Base-by-base conservation (phyloP, 1,139 yeast species). In the Hyphopichia pseudoburtonii region DNA sequence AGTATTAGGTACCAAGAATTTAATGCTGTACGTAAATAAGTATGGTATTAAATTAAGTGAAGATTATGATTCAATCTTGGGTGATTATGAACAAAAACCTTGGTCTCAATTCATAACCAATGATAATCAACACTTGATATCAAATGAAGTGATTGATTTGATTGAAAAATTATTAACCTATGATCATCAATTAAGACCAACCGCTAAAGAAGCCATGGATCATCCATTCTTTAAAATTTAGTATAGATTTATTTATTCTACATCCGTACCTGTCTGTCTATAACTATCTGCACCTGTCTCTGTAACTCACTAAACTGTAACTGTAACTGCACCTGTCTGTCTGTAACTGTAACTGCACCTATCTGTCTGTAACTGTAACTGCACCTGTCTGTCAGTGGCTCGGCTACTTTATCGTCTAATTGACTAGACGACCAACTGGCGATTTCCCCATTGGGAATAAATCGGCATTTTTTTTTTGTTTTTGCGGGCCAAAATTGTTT, bases 131-230 rank as follows among this genome's bases (percentile, higher is more conserved):
- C 73, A 76, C 48, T 60, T 82, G 45, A 78, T 80, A 19, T 72
- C 71, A 42, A 80, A 79, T n/a, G 86, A 80, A 44, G 75, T 78
- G 26, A 57, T 83, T 37, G 87, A 82, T 52, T 72, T 84, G 45
- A 72, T 84, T 44, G 89, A 83, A 52, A 73, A 76, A 44, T 64
- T 83, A 42, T 68, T 84, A 53, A 74, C 80, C 37, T 84, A 81
- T 51, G 90, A 84, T 52, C 92, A 84, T 54, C 83, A 80, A 54
- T 78, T 78, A 52, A 73, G 92, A 57, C 72, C 85, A 28, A 83
- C 92, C 3, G 92, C 92, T 1, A 71, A 73, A 54, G 90, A 84
- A 53, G 86, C 90, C 21, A 76, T 83, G 79, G 70, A 59, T 18
- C 89, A 83, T 64, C 70, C 75, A 16, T 84, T 76, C 50, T 77